Base-by-base conservation (phyloP, 768 basidiomycete genomes). In the Xerocomellus intermedius region DNA sequence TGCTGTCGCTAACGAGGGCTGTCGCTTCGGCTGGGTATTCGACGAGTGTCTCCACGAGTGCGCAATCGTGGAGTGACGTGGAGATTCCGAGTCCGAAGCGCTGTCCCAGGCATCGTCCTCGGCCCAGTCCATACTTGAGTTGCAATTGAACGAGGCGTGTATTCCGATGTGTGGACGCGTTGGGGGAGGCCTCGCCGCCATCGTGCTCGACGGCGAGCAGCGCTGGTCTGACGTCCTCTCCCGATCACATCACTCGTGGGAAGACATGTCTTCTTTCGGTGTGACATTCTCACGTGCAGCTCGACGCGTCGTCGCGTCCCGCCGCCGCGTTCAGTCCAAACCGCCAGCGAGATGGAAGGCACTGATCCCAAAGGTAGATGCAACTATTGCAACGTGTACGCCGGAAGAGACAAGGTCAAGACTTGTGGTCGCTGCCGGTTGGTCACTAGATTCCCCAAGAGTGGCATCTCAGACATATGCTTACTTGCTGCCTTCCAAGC, bases 41-140 rank as follows among this genome's bases (percentile, higher is more conserved):
- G 62, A 52, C 59, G 65, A 60, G 66, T 73, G 58, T 64, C 59
- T 75, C 78, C 78, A 79, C 17, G 77, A 71, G 64, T 72, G 75
- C n/a, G 77, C 69, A 41, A 80, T 62, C 10, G 79, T 77, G n/a
- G 79, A 78, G 54, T 78, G 81, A 61, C 77, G 80, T 53, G 81
- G 82, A 50, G 82, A 85, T 70, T 89, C 89, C 43, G 84, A 85
- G 73, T 92, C 90, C 17, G 89, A 91, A 48, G 81, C 78, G 63
- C 85, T 87, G 73, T 92, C 90, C 90, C 90, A 93, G 43, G 83
- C 89, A 68, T 93, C 90, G 66, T 92, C 90, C 68, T 91, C 89
- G n/a, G 75, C 87, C 86, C 88, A 87, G 50, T 90, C 87, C 47
- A 72, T 70, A 54, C 72, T 80, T 61, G 73, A 77, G 48, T 57